Percentiles rank a stretch among this genome's conserved stretches.
phyloP scores from a whole-genome alignment of 1,284 basidiomycete species.

The Sphagnurus paluster region DNA sequence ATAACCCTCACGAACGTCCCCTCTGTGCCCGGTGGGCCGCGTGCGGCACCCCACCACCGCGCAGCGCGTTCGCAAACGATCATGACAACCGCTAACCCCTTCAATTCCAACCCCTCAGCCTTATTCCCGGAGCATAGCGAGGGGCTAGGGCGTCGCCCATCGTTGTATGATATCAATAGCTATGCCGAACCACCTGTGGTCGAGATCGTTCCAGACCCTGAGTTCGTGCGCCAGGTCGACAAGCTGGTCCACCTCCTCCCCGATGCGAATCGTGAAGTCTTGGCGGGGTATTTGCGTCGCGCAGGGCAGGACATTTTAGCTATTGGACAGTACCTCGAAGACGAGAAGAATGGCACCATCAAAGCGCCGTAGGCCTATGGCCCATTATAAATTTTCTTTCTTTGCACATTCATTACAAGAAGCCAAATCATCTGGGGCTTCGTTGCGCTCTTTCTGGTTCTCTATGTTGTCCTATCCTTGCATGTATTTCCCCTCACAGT shows the following conservation, averaged over 20 bases:
- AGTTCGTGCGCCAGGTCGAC: slow-evolving; percentile 67
- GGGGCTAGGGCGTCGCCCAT: slow-evolving; percentile 49
- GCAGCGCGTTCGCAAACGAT: slow-evolving; percentile 68
- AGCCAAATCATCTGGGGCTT: background rate
- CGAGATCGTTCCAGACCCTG: slow-evolving; percentile 40
- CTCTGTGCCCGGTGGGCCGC: slow-evolving; percentile 72
- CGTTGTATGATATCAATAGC: slow-evolving; percentile 39
- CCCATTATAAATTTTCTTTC: slow-evolving; percentile 1
- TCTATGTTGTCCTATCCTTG: background rate
- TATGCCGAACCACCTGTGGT: slow-evolving; percentile 11
- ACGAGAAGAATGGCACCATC: slow-evolving; percentile 77
- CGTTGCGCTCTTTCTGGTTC: background rate
- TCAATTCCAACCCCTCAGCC: slow-evolving; percentile 30
- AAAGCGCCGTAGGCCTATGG: slow-evolving; percentile 21
- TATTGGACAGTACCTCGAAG: slow-evolving; percentile 85
- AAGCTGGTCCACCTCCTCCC: slow-evolving; percentile 75
- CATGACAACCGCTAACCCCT: slow-evolving; percentile 42
- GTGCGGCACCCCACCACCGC: slow-evolving; percentile 60
- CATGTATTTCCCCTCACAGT: background rate
- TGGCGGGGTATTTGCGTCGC: slow-evolving; percentile 72
- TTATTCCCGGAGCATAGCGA: slow-evolving; percentile 39
- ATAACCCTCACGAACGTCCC: slow-evolving; percentile 44
- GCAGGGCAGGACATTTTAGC: slow-evolving; percentile 80
- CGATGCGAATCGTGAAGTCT: slow-evolving; percentile 66
- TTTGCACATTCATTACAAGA: background rate